Evolutionary conservation across 345 rosid genomes (phyloP).

Genomic region (Cochlearia excelsa): DNA sequence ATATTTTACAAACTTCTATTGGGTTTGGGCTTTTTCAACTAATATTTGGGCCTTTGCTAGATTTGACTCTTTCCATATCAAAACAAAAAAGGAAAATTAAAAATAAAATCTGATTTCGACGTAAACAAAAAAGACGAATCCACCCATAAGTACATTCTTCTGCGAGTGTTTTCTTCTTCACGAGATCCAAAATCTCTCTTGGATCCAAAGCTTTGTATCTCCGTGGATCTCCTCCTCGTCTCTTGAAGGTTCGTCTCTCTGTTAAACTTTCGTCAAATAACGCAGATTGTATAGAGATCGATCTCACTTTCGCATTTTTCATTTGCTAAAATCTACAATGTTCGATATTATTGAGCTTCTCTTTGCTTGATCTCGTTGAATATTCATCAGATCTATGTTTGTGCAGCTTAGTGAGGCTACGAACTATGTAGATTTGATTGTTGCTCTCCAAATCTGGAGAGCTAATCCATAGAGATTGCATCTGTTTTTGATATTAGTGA

Average conservation of each 20-base stretch:
- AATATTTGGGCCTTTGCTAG: too few species aligned
- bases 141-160: slow-evolving; percentile 6
- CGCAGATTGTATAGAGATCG: slow-evolving; percentile 21
- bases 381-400: slow-evolving; percentile 22
- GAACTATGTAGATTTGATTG: slow-evolving; percentile 15
- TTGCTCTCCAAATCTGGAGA: slow-evolving; percentile 6
- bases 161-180: slow-evolving; percentile 13
- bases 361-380: slow-evolving; percentile 10
- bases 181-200: slow-evolving; percentile 32
- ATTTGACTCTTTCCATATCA: too few species aligned
- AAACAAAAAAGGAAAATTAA: too few species aligned
- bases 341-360: slow-evolving; percentile 1
- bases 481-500: neutral
- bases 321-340: slow-evolving; percentile 20
- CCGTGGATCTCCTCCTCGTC: slow-evolving; percentile 29
- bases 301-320: neutral
- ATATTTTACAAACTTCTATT: too few species aligned
- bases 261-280: neutral
- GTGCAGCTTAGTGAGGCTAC: slow-evolving; percentile 18
- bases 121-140: slow-evolving; percentile 8
- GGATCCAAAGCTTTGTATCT: slow-evolving; percentile 11
- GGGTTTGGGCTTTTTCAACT: too few species aligned
- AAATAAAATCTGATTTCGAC: too few species aligned
- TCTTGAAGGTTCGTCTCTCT: slow-evolving; percentile 38
- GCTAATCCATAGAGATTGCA: slow-evolving; percentile 11